These are phyloP conservation scores for Pholiota molesta DNA, from an alignment of 768 basidiomycete genomes.

Conservation along the genomic window DNA sequence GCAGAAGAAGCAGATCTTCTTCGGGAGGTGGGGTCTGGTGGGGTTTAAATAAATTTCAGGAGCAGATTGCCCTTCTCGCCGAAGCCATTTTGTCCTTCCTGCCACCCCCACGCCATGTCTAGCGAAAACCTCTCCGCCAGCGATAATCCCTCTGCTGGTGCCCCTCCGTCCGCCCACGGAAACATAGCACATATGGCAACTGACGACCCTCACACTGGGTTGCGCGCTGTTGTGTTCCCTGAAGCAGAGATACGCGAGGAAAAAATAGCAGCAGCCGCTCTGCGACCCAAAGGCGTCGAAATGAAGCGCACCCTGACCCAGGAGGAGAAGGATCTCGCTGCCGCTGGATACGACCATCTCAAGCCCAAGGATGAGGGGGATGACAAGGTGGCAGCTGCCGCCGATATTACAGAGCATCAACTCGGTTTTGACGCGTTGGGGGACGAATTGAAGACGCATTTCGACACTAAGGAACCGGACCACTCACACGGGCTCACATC, in stretches of 20 bases:
- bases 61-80: constrained; percentile 1
- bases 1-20: constrained; percentile 5
- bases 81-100: constrained; percentile 8
- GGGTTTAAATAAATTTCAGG: constrained; percentile 5
- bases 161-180: constrained; percentile 18
- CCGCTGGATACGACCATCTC: constrained; percentile 70
- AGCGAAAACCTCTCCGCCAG: constrained; percentile 19
- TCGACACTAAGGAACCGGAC: constrained; percentile 55
- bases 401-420: constrained; percentile 63
- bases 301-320: constrained; percentile 67
- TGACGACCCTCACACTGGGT: constrained; percentile 34
- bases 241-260: constrained; percentile 42
- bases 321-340: constrained; percentile 67
- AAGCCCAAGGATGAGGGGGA: constrained; percentile 43
- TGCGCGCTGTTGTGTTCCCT: constrained; percentile 56
- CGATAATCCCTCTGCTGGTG: constrained; percentile 21
- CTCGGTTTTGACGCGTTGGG: constrained; percentile 44
- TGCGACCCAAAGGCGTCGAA: constrained; percentile 55
- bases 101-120: constrained; percentile 24
- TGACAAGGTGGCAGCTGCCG: constrained; percentile 37
- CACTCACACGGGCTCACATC: constrained; percentile 52
- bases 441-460: constrained; percentile 46
- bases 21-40: constrained; percentile 9
- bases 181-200: constrained; percentile 10
- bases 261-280: constrained; percentile 28